Evolutionary conservation across 2,329 filamentous ascomycete species (phyloP).

Genomic region (Botrytis squamosa): DNA sequence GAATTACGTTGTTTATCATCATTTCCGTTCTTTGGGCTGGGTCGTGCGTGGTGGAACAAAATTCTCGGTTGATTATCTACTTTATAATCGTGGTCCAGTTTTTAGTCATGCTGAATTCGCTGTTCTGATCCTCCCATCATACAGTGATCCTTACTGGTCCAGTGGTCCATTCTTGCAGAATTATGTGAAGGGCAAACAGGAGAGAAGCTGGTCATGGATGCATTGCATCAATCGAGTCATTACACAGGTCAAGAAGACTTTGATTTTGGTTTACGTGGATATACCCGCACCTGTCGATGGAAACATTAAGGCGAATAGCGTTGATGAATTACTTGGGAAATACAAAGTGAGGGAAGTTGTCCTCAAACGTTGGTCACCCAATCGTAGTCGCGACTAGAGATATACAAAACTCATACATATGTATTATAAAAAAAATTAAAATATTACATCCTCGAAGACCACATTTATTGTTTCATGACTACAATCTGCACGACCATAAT

Average conservation of each 20-base stretch:
- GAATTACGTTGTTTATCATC: conserved; percentile 88
- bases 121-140: conserved; percentile 79
- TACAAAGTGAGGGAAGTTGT: conserved; percentile 81
- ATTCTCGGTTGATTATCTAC: conserved; percentile 90
- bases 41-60: conserved; percentile 90
- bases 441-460: background rate
- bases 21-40: conserved; percentile 95
- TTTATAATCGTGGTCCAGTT: conserved; percentile 89
- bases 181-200: conserved; percentile 50
- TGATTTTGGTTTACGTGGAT: conserved; percentile 89
- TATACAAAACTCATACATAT: background rate
- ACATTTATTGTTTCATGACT: background rate
- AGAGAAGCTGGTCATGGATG: conserved; percentile 73
- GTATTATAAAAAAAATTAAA: background rate
- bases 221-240: conserved; percentile 89
- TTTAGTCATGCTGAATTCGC: conserved; percentile 96
- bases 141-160: conserved; percentile 70
- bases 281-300: conserved; percentile 66
- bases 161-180: conserved; percentile 48
- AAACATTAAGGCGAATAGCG: conserved; percentile 50
- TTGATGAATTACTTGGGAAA: conserved; percentile 61
- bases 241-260: conserved; percentile 82
- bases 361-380: conserved; percentile 80
- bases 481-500: background rate
- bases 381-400: conserved; percentile 47